A percentile compares a stretch with the other conserved stretches of the same genome.
phyloP scores from a whole-genome alignment of 2,329 filamentous ascomycete species.

The Trichoderma sp. region DNA sequence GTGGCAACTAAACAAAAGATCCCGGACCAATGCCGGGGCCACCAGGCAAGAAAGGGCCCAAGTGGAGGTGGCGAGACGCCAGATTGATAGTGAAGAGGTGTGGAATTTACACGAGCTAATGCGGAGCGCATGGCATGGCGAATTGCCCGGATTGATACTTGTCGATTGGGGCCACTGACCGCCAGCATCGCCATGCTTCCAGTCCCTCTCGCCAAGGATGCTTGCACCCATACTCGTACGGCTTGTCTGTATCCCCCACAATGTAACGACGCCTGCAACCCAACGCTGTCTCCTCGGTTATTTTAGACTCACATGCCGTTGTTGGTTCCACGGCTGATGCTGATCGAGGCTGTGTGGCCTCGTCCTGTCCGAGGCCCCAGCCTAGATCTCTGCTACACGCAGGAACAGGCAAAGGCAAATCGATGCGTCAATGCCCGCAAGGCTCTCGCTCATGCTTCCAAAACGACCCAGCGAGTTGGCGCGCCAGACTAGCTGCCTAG shows the following conservation, averaged over 20 bases:
- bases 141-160: slow-evolving; percentile 5
- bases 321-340: not conserved
- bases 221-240: not conserved
- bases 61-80: slow-evolving; percentile 7
- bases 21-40: slow-evolving; percentile 21
- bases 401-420: not conserved
- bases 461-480: slow-evolving; percentile 8
- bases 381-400: not conserved
- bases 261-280: not conserved
- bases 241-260: not conserved
- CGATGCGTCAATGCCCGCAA: not conserved
- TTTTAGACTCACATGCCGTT: not conserved
- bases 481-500: not conserved
- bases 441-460: not conserved
- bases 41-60: not conserved
- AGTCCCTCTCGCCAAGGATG: not conserved
- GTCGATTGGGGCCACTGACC: not conserved
- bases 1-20: slow-evolving; percentile 25
- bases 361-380: not conserved
- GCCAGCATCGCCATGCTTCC: not conserved
- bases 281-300: not conserved
- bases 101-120: not conserved
- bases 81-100: not conserved
- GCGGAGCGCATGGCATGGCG: slow-evolving; percentile 9
- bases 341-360: not conserved